phyloP scores from a whole-genome alignment of 768 basidiomycete genomes.

The Boletus subparvulus region DNA sequence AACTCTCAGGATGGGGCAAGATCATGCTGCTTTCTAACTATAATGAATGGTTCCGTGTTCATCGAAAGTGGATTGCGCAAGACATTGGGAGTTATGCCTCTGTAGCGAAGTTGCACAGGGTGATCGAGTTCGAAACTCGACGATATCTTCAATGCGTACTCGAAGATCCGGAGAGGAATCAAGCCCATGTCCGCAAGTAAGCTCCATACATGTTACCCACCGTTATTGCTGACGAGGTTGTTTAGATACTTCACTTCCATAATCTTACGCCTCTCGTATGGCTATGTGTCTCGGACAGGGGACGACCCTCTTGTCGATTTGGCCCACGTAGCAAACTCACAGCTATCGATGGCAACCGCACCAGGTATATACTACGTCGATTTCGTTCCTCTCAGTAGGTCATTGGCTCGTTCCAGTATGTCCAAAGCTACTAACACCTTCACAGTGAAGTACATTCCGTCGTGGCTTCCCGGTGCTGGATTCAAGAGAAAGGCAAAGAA shows the following conservation, averaged over 20 bases:
- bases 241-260: constrained; percentile 17
- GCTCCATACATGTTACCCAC: neutral
- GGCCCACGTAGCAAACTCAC: constrained; percentile 27
- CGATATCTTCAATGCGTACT: neutral
- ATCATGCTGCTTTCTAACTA: constrained; percentile 17
- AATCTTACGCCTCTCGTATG: constrained; percentile 40
- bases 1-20: constrained; percentile 23
- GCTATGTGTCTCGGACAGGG: constrained; percentile 35
- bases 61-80: constrained; percentile 21
- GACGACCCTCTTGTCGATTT: constrained; percentile 39
- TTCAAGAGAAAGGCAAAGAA: constrained; percentile 16
- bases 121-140: constrained; percentile 1
- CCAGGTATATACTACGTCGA: constrained; percentile 17
- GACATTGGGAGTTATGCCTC: constrained; percentile 1
- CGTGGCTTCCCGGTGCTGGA: constrained; percentile 22
- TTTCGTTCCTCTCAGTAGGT: constrained; percentile 19
- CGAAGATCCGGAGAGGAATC: neutral
- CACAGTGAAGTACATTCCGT: constrained; percentile 27
- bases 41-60: constrained; percentile 13
- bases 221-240: neutral
- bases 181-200: constrained; percentile 4
- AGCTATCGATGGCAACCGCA: constrained; percentile 14
- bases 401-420: neutral
- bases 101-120: neutral
- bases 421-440: neutral